Evolutionary conservation across 768 basidiomycete species (phyloP), one percentile per base, ranked within the genome.

Genomic region (Lactarius tabidus): DNA sequence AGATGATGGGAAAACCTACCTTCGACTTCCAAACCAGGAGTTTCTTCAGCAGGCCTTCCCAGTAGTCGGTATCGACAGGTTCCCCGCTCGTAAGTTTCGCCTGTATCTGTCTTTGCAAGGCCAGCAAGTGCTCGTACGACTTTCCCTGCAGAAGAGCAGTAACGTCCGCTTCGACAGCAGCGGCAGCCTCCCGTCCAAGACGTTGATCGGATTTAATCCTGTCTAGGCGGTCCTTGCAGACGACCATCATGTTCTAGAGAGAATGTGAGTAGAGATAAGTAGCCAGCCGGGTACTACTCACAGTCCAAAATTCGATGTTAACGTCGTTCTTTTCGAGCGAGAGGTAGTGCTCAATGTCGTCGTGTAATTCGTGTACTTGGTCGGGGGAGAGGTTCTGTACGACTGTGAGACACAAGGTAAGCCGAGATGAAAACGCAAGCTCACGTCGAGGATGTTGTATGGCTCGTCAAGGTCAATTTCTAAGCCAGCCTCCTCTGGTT

Each of bases 381-480:
- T 88, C 85, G 5, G 87, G 77, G 18, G 91, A 87, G 33, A 99
- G 81, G 74, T 88, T 98, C 93, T 95, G 56, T 20, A 68, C 67
- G 45, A 65, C 59, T 43, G 54, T 58, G 59, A 48, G 55, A 31
- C 7, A 33, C 62, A 26, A 31, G n/a, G n/a, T 31, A 23, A 39
- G 15, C 17, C 3, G 29, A 17, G 10, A 33, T 26, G 61, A 51
- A 35, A 57, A 29, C 35, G n/a, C 56, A 28, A 3, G 79, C 90
- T 67, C 74, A 95, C 95, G 68, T 97, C 93, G 68, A 98, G 89
- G 69, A 99, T 98, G 71, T 91, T 92, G 78, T 98, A 99, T 1
- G 97, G 97, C 73, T 99, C 97, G 69, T 99, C 97, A 53, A 98
- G 82, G 74, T 99, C 97, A 71, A 98, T 97, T 76, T 99, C 97